Conservation (phyloP, 495 filamentous ascomycete species). For the Lineolata rhizophorae region DNA sequence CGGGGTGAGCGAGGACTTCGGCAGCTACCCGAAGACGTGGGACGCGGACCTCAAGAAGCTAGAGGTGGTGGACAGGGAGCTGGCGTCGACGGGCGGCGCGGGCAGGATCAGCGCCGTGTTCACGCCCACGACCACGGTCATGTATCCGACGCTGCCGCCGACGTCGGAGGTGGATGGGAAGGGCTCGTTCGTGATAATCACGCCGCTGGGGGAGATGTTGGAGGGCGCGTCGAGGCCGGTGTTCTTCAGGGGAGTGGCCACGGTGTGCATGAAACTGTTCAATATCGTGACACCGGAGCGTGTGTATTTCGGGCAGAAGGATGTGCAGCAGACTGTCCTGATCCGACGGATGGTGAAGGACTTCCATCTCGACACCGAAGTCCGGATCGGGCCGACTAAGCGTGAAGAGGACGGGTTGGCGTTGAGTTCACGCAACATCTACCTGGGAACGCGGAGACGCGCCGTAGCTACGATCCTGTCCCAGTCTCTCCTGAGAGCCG, state of each 20-base stretch:
- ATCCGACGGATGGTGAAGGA: slow-evolving; percentile 73
- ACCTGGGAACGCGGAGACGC: slow-evolving; percentile 57
- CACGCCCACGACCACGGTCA: slow-evolving; percentile 54
- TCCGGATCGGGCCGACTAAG: slow-evolving; percentile 49
- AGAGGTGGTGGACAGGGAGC: slow-evolving; percentile 42
- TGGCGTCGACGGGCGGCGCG: slow-evolving; percentile 24
- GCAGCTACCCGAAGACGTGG: slow-evolving; percentile 81
- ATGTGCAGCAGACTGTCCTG: slow-evolving; percentile 86
- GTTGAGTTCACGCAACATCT: slow-evolving; percentile 88
- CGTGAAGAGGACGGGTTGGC: slow-evolving; percentile 74
- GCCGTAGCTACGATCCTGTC: slow-evolving; percentile 47
- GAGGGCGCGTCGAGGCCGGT: slow-evolving; percentile 79
- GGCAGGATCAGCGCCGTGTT: slow-evolving; percentile 70
- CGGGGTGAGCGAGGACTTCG: slow-evolving; percentile 70
- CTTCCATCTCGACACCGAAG: slow-evolving; percentile 59
- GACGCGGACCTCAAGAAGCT: slow-evolving; percentile 46
- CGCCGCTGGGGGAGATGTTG: slow-evolving; percentile 54
- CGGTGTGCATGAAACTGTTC: slow-evolving; percentile 92
- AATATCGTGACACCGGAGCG: slow-evolving; percentile 72
- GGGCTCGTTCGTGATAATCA: slow-evolving; percentile 87
- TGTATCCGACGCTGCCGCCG: slow-evolving; percentile 75
- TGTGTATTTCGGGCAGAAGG: slow-evolving; percentile 96
- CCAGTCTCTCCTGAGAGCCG: slow-evolving; percentile 44
- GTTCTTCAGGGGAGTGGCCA: slow-evolving; percentile 91
- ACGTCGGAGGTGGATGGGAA: slow-evolving; percentile 43